Base-by-base conservation (phyloP, 2,329 filamentous ascomycete species). In the Scorias spongiosa region DNA sequence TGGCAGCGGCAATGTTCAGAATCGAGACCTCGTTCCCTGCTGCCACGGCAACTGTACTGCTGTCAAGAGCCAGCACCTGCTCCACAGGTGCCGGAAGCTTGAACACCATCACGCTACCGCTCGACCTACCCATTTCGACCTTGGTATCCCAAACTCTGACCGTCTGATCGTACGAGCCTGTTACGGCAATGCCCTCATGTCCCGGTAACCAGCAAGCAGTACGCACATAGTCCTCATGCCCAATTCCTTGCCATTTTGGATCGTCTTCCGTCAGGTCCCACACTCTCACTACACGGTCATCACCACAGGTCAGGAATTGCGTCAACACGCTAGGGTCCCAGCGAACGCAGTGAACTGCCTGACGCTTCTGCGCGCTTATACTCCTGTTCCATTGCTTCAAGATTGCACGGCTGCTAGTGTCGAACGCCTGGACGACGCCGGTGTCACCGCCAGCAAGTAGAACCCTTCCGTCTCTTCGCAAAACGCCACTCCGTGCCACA, bases 391-490 rank as follows among this genome's bases (percentile, higher is more conserved):
- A 98, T 42, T 89, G 95, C 69, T 91, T 89, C 55, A 98, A 68
- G 52, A 98, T 94, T 2, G 87, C 87, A 50, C 91, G 76, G 45
- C 87, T 89, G 59, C 74, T 80, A 42, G 93, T 78, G 58, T 98
- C 91, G 59, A 96, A 98, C 10, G 95, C 87, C 65, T 98, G 93
- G 52, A 98, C 84, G 49, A 81, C 80, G 45, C 93, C 93, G 36
- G 78, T 82, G 60, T 95, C 89, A 54, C 95, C 89, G 55, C 89
- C 89, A 29, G 89, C 87, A 30, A 93, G 81, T 54, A 98, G 66
- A 45, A 98, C 83, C 48, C 86, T 77, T 36, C 88, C 89, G 66
- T 98, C 91, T 44, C 80, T 75, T 46, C 91, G 78, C 50, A 96
- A 81, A 59, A 93, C 86, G 48, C 85, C 91, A 55, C 84, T 84